Evolutionary conservation across 768 basidiomycete genomes (phyloP).

Genomic region (Termitomyces sp.): DNA sequence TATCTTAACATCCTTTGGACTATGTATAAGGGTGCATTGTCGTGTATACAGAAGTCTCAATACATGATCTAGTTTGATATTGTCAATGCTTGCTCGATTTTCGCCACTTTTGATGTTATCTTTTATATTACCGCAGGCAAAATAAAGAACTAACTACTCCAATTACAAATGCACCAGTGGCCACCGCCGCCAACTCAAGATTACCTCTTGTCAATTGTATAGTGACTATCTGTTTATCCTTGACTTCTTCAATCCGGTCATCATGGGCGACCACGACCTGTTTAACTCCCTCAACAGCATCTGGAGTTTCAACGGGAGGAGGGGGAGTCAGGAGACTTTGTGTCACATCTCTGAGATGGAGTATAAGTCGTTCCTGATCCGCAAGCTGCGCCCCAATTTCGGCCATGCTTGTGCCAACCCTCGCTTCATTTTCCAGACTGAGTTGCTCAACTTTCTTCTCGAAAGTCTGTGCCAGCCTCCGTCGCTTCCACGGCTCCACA

Average conservation of each 20-base stretch:
- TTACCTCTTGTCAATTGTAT: conserved; percentile 5
- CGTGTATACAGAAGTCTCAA: conserved; percentile 47
- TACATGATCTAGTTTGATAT: conserved; percentile 8
- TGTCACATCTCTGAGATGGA: conserved; percentile 11
- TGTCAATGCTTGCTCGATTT: neutral
- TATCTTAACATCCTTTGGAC: neutral
- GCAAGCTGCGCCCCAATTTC: conserved; percentile 45
- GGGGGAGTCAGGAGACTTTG: conserved; percentile 1
- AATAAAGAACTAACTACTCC: conserved; percentile 28
- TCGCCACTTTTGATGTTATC: neutral
- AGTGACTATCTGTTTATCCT: conserved; percentile 3
- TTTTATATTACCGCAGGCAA: conserved; percentile 20
- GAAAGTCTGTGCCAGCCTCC: conserved; percentile 80
- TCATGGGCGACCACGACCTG: conserved; percentile 1
- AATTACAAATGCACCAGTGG: conserved; percentile 30
- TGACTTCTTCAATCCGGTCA: conserved; percentile 5
- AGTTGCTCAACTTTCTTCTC: conserved; percentile 78
- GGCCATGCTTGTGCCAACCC: conserved; percentile 43
- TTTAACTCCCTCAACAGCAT: neutral
- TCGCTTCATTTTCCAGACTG: conserved; percentile 45
- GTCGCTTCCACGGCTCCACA: conserved; percentile 96
- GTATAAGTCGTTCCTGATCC: conserved; percentile 29
- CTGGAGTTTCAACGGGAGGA: neutral
- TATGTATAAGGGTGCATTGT: conserved; percentile 41
- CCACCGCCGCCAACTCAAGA: conserved; percentile 23